Evolutionary conservation across 2,329 filamentous ascomycete genomes (phyloP).

Genomic region (Paecilomyces sp.): DNA sequence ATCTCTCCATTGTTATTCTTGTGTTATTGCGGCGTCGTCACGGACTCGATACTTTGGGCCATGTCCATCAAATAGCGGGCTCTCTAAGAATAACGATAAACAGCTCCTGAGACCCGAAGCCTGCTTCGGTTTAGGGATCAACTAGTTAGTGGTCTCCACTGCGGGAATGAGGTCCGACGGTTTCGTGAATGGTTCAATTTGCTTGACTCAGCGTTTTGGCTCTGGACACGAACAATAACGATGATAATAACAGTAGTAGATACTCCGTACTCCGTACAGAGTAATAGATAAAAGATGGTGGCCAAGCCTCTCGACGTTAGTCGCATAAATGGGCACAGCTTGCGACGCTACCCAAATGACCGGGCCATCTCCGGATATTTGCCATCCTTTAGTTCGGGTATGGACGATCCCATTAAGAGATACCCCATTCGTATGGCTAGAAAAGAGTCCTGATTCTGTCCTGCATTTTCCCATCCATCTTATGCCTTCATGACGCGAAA

Average conservation of each 20-base stretch:
- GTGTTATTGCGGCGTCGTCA: neutral
- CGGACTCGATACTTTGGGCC: neutral
- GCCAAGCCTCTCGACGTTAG: neutral
- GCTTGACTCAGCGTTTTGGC: neutral
- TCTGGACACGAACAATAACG: neutral
- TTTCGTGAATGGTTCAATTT: neutral
- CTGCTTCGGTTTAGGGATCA: neutral
- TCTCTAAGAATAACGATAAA: neutral
- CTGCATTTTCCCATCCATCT: neutral
- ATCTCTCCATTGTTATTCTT: neutral
- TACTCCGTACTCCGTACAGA: too few species aligned
- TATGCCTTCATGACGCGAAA: neutral
- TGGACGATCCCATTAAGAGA: neutral
- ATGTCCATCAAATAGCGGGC: neutral
- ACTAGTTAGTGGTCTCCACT: neutral
- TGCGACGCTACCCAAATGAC: neutral
- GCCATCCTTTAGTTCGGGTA: neutral
- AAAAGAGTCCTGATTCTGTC: neutral
- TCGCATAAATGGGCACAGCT: neutral
- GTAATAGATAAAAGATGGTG: too few species aligned
- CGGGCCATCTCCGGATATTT: neutral
- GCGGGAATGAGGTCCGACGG: neutral
- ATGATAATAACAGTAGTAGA: neutral
- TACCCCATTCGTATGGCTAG: neutral
- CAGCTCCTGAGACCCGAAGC: neutral